These are phyloP conservation scores for Tylopilus sp. DNA, from an alignment of 1,284 basidiomycete genomes.

Conservation along the genomic window DNA sequence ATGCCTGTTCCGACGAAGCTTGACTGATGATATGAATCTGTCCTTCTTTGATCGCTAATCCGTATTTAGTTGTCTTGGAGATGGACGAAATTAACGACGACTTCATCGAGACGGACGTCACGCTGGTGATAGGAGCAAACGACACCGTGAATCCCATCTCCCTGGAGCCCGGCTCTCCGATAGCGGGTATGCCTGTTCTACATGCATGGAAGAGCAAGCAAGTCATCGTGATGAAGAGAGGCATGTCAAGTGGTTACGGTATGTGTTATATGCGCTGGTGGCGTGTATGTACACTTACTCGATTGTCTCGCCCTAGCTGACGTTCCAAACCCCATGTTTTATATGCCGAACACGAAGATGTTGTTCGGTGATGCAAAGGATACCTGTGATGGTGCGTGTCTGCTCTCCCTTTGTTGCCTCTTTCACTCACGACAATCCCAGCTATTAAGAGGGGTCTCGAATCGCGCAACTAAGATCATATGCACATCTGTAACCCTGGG, in stretches of 20 bases:
- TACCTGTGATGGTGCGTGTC: conserved; percentile 69
- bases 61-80: conserved; percentile 67
- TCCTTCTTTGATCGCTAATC: not conserved
- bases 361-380: conserved; percentile 85
- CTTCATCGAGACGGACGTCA: conserved; percentile 79
- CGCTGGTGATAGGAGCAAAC: conserved; percentile 84
- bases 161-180: conserved; percentile 78
- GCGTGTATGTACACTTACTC: conserved; percentile 9
- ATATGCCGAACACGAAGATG: conserved; percentile 85
- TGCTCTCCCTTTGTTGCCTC: not conserved
- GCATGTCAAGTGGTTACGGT: conserved; percentile 82
- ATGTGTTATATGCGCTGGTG: conserved; percentile 17
- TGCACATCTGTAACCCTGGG: conserved; percentile 4
- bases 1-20: not conserved
- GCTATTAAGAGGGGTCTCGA: conserved; percentile 59
- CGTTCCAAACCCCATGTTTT: conserved; percentile 87
- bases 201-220: conserved; percentile 90
- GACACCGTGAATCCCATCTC: conserved; percentile 89
- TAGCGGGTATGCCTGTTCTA: conserved; percentile 86
- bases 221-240: conserved; percentile 86
- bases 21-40: not conserved
- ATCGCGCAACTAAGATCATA: conserved; percentile 28
- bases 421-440: conserved; percentile 25
- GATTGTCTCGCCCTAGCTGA: conserved; percentile 51
- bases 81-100: conserved; percentile 93